Percentiles rank a stretch among this genome's conserved stretches.
These are phyloP conservation scores for Stachybotrys chlorohalonatus DNA, from an alignment of 2,329 filamentous ascomycete species.

Conservation along the genomic window DNA sequence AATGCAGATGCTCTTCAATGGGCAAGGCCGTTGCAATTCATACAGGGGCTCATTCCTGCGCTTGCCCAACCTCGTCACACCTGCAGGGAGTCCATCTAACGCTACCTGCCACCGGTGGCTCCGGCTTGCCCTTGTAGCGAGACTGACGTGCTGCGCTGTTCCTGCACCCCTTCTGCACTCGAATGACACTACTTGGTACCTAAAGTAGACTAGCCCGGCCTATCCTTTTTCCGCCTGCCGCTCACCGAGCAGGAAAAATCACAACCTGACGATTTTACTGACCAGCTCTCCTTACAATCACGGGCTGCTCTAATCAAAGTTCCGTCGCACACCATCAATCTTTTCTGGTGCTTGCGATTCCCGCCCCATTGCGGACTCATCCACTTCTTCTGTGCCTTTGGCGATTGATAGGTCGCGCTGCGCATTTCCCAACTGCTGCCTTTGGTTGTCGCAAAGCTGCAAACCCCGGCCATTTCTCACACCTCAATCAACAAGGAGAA, in stretches of 20 bases:
- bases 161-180: no score
- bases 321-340: neutral
- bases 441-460: no score
- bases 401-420: no score
- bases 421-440: no score
- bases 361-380: no score
- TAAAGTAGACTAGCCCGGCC: neutral
- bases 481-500: no score
- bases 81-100: neutral
- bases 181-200: no score
- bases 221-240: neutral
- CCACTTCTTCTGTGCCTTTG: no score
- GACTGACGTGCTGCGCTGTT: neutral
- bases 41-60: neutral
- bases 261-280: neutral
- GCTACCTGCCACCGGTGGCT: neutral
- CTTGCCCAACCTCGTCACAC: neutral
- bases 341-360: neutral
- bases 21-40: neutral
- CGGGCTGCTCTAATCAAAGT: neutral
- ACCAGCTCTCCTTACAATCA: neutral
- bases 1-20: no score
- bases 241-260: neutral
- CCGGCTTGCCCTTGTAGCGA: neutral
- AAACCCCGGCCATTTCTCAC: no score